Base-by-base conservation (phyloP, 2,329 filamentous ascomycete genomes). In the Aphanoascus verrucosus region DNA sequence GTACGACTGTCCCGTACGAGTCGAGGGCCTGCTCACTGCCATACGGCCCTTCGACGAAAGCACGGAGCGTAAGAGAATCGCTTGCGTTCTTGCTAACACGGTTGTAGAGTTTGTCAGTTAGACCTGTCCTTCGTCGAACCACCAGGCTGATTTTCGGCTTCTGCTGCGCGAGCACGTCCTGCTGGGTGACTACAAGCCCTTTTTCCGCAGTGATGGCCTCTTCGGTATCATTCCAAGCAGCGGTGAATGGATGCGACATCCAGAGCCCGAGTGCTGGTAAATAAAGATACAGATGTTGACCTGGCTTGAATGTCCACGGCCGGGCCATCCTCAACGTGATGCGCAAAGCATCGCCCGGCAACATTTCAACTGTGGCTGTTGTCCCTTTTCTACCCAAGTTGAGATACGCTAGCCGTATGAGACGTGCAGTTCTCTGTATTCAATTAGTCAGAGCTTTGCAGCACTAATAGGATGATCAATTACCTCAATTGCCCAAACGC, bases 41-140 rank as follows among this genome's bases (percentile, higher is more conserved):
- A 66, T 97, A 97, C 0, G 93, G 91, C 0, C 93, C 93, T 71
- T 97, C 93, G 57, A 94, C 81, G 55, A 86, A 82, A 34, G 88
- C 89, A 55, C 77, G 78, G 53, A 90, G 74, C 9, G 76, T 76
- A 56, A 90, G 72, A 12, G 76, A 75, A 32, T 73, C 74, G 20
- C 70, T 68, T n/a, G 75, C 72, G 17, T 75, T 69, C 31, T 72
- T 69, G 54, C 76, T 73, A 5, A 86, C 88, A 55, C 77, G 81
- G 61, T 86, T 75, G 74, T 82, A 94, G 2, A 97, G 80, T 61
- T 82, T 82, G 63, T 88, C 82, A 6, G 93, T 97, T 72, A 95
- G 85, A 31, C 91, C 91, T 0, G 85, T 90, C 56, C 93, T 86
- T 28, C 89, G 87, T 57, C 88, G 87, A 60, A 96, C 84, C 62